These are phyloP conservation scores for Leccinum olivaceopallidum DNA, from an alignment of 768 basidiomycete genomes.

Conservation along the genomic window DNA sequence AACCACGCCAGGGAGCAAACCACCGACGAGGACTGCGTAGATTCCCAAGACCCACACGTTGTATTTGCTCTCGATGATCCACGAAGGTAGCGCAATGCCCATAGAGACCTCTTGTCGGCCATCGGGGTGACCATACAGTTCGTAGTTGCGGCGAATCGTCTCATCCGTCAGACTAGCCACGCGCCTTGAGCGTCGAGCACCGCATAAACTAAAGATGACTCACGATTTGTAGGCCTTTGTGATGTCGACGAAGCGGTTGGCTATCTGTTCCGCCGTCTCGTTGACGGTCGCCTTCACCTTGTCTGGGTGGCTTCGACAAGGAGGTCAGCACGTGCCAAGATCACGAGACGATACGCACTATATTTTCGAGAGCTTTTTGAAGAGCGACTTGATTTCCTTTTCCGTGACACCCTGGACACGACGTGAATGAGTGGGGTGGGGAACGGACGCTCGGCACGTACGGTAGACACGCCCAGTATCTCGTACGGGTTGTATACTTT, in stretches of 20 bases:
- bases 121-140: conserved; percentile 91
- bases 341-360: conserved; percentile 51
- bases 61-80: conserved; percentile 92
- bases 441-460: conserved; percentile 11
- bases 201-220: neutral
- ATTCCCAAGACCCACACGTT: conserved; percentile 86
- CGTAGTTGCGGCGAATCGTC: conserved; percentile 86
- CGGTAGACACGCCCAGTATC: conserved; percentile 77
- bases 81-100: conserved; percentile 92
- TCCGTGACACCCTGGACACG: conserved; percentile 58
- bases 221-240: conserved; percentile 98
- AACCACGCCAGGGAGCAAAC: conserved; percentile 82
- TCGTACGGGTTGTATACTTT: conserved; percentile 93
- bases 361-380: conserved; percentile 85
- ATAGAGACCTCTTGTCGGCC: conserved; percentile 93
- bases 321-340: neutral
- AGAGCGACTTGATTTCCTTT: conserved; percentile 95
- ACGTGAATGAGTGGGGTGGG: neutral
- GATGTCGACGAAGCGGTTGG: conserved; percentile 83
- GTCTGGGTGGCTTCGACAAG: conserved; percentile 80
- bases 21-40: conserved; percentile 89
- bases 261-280: conserved; percentile 83
- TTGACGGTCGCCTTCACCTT: conserved; percentile 85
- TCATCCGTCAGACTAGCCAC: conserved; percentile 80
- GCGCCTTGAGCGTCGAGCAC: neutral